These are phyloP conservation scores for Tillandsia fasciculata DNA, from an alignment of 176 grass and related monocot species.

Conservation along the genomic window DNA sequence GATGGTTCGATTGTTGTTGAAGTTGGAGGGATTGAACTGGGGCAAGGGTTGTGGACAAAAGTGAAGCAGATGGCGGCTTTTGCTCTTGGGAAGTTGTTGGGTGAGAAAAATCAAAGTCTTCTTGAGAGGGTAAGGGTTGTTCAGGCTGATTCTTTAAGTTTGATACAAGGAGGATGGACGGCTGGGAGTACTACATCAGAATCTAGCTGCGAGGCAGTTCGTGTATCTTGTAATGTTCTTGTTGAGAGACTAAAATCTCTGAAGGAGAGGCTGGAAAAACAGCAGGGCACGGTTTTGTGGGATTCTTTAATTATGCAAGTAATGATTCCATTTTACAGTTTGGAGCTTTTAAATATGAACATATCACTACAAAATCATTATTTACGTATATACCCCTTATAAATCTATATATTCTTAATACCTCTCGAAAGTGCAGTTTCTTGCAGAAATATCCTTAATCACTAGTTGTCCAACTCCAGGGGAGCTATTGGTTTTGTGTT, in stretches of 20 bases:
- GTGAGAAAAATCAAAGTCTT: conserved; percentile 48
- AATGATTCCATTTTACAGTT: conserved; percentile 9
- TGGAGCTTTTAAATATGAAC: conserved; percentile 7
- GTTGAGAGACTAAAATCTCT: conserved; percentile 61
- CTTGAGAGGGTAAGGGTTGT: conserved; percentile 62
- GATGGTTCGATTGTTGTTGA: conserved; percentile 91
- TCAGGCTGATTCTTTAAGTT: conserved; percentile 83
- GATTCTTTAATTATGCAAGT: conserved; percentile 63
- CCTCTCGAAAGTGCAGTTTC: neutral
- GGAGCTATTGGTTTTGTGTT: too few species aligned
- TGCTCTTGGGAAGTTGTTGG: conserved; percentile 64
- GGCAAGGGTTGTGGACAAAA: conserved; percentile 95
- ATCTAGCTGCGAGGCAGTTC: conserved; percentile 78
- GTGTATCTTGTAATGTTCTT: conserved; percentile 52
- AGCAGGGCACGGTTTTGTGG: conserved; percentile 52
- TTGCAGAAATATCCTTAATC: neutral
- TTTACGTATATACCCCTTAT: too few species aligned
- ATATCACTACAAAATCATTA: neutral
- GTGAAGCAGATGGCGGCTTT: conserved; percentile 88
- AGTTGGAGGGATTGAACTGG: conserved; percentile 97
- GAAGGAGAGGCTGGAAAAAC: conserved; percentile 59
- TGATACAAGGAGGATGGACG: conserved; percentile 81
- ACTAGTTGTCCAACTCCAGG: too few species aligned
- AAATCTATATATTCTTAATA: too few species aligned
- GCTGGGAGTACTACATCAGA: conserved; percentile 93